phyloP scores from a whole-genome alignment of 495 filamentous ascomycete species.

The Aspergillus taichungensis region DNA sequence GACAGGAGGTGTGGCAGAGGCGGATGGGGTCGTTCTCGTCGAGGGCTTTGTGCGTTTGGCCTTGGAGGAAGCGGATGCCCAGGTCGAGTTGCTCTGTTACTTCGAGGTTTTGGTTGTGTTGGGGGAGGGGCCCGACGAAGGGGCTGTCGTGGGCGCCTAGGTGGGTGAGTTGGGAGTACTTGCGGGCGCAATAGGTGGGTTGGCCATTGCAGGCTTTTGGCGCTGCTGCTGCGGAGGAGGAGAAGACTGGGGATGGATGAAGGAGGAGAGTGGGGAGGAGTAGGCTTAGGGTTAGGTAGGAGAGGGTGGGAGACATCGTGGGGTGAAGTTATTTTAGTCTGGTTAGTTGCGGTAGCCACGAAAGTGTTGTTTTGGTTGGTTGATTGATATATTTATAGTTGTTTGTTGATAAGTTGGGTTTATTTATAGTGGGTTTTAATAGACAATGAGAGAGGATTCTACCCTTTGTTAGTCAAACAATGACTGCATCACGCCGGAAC shows the following conservation, averaged over 20 bases:
- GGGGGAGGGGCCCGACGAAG: conserved; percentile 51
- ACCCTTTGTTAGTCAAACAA: too few relatives aligned
- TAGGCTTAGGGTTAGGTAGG: conserved; percentile 7
- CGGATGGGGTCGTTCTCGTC: conserved; percentile 38
- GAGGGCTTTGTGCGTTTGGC: conserved; percentile 50
- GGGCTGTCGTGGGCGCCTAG: conserved; percentile 62
- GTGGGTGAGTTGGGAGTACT: conserved; percentile 58
- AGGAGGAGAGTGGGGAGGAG: conserved; percentile 1
- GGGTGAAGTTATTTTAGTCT: too few relatives aligned
- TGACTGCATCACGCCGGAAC: too few relatives aligned
- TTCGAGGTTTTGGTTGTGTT: conserved; percentile 60
- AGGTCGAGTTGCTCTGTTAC: conserved; percentile 56
- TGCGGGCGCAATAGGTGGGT: conserved; percentile 47
- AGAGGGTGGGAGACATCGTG: conserved; percentile 3
- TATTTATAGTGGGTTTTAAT: too few relatives aligned
- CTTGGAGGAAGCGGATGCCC: conserved; percentile 62
- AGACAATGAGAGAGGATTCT: too few relatives aligned
- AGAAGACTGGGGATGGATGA: background rate
- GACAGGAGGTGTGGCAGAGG: conserved; percentile 60
- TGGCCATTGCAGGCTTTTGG: conserved; percentile 55
- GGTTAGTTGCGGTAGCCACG: too few relatives aligned
- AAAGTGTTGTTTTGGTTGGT: too few relatives aligned
- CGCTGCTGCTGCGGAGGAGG: background rate
- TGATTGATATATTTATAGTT: background rate
- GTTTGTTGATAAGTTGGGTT: background rate